Conservation (phyloP, 2,329 filamentous ascomycete genomes). For the Dothidotthia symphoricarpi region DNA sequence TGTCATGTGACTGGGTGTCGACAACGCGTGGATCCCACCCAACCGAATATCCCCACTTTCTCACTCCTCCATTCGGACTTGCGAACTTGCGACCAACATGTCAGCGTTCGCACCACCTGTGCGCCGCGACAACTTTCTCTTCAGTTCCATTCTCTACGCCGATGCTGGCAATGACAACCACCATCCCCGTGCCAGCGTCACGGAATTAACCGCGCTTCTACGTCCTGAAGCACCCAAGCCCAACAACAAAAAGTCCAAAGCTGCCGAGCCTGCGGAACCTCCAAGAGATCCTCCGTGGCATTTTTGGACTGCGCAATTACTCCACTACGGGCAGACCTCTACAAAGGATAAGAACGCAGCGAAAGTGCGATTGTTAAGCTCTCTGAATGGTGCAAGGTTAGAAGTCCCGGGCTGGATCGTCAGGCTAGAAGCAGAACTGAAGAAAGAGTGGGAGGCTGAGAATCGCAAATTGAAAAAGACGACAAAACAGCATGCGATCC, state of each 20-base stretch:
- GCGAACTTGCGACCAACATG: constrained; percentile 18
- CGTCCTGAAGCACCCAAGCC: constrained; percentile 22
- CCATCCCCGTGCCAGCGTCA: constrained; percentile 30
- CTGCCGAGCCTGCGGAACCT: constrained; percentile 1
- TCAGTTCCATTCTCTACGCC: constrained; percentile 31
- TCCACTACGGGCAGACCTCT: constrained; percentile 60
- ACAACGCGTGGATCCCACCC: too few species aligned
- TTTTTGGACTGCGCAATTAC: constrained; percentile 62
- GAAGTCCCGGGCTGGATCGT: constrained; percentile 51
- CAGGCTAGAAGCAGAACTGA: constrained; percentile 55
- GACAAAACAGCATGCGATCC: neutral
- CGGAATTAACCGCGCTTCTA: constrained; percentile 31
- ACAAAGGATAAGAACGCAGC: constrained; percentile 60
- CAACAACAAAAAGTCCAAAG: constrained; percentile 9
- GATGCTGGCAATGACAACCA: constrained; percentile 34
- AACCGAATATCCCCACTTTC: too few species aligned
- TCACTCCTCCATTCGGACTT: too few species aligned
- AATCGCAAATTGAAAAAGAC: constrained; percentile 50
- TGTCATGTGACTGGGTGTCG: constrained; percentile 6
- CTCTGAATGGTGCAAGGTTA: constrained; percentile 51
- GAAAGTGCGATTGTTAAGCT: constrained; percentile 59
- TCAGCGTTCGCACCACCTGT: constrained; percentile 31
- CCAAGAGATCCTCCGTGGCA: constrained; percentile 55
- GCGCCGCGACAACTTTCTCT: constrained; percentile 28
- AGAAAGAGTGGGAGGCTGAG: constrained; percentile 56